A percentile compares a stretch with the other conserved stretches of the same genome.
Evolutionary conservation across 164 flowering plant genomes (phyloP).

Genomic region (Piper longum): DNA sequence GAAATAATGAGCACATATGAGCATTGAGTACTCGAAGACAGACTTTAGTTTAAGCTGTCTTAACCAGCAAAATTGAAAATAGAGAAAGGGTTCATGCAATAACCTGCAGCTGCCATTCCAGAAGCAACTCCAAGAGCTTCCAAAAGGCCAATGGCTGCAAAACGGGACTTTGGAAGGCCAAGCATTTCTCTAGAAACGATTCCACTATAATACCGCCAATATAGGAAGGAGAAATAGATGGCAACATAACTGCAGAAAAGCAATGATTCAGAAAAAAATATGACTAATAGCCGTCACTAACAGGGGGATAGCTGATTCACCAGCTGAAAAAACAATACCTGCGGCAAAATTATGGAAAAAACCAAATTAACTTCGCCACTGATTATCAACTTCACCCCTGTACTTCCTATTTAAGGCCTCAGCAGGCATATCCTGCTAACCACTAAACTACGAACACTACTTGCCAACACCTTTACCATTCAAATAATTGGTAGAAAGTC

Average conservation of each 20-base stretch:
- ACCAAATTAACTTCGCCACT: not conserved
- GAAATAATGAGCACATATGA: too few species aligned
- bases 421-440: not conserved
- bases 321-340: too few species aligned
- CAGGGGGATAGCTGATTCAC: too few species aligned
- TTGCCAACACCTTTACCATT: not conserved
- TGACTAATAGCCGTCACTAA: not conserved
- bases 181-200: slow-evolving; percentile 70
- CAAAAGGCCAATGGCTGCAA: slow-evolving; percentile 46
- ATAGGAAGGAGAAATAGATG: slow-evolving; percentile 50
- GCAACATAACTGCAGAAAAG: slow-evolving; percentile 49
- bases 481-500: too few species aligned
- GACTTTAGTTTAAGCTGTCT: too few species aligned
- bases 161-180: slow-evolving; percentile 45
- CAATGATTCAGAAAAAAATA: not conserved
- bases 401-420: not conserved
- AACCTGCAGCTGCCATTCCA: slow-evolving; percentile 86
- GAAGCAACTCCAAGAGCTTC: slow-evolving; percentile 79
- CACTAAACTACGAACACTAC: not conserved
- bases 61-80: too few species aligned
- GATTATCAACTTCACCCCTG: not conserved
- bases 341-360: not conserved
- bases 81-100: not conserved
- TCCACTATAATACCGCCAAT: slow-evolving; percentile 35
- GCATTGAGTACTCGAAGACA: too few species aligned